Evolutionary conservation across 371 early-diverging fungal species (phyloP).

Genomic region (Actinomortierella wolfii): DNA sequence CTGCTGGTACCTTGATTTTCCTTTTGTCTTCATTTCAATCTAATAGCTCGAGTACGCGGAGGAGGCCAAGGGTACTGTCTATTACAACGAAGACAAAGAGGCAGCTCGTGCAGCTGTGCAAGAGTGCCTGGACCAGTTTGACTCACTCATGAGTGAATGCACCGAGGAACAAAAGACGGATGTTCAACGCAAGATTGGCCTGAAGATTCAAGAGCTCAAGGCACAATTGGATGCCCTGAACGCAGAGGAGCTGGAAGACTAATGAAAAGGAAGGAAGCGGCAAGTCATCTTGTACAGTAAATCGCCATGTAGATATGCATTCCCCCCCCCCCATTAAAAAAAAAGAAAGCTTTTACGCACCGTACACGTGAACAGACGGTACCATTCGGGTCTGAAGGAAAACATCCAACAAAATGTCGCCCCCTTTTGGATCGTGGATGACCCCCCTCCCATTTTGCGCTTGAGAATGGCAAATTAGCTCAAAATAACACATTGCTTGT

Average conservation of each 20-base stretch:
- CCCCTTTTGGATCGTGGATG: too few relatives aligned
- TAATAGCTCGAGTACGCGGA: conserved; percentile 41
- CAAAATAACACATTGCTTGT: too few relatives aligned
- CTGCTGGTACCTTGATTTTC: neutral
- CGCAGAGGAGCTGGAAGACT: conserved; percentile 36
- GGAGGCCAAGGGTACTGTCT: conserved; percentile 40
- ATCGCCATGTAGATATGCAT: too few relatives aligned
- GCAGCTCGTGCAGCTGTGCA: conserved; percentile 29
- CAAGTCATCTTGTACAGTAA: too few relatives aligned
- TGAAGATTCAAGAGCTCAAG: conserved; percentile 47
- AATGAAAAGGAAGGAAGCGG: too few relatives aligned
- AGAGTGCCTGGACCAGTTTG: conserved; percentile 21
- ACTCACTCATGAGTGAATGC: conserved; percentile 17
- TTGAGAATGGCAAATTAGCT: too few relatives aligned
- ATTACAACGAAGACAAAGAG: conserved; percentile 46
- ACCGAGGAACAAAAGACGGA: conserved; percentile 37
- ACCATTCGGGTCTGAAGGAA: too few relatives aligned
- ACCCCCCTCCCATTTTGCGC: too few relatives aligned
- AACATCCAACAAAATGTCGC: too few relatives aligned
- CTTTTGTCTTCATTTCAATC: neutral
- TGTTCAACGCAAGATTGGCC: conserved; percentile 44
- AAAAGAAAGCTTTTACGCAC: too few relatives aligned
- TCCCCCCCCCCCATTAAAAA: too few relatives aligned
- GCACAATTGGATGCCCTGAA: conserved; percentile 40
- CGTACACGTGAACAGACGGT: too few relatives aligned